Conservation (phyloP, 352 stramenopile genomes). For the Phytophthora sojae region DNA sequence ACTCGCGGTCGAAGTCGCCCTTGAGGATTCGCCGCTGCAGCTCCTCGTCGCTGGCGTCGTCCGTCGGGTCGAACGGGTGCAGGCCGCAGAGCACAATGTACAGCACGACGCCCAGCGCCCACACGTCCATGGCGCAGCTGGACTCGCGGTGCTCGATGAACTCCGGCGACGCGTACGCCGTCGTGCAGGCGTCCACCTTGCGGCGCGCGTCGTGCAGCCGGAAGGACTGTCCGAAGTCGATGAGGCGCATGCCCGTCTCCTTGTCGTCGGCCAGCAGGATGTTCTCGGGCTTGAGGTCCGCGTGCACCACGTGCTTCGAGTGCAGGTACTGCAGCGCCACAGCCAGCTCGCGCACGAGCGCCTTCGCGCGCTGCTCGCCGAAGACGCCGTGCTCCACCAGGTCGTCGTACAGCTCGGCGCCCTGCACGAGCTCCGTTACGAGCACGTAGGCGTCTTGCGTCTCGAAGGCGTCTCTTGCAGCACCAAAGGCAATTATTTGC, state of each 20-base stretch:
- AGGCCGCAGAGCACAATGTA: conserved; percentile 60
- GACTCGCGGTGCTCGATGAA: conserved; percentile 38
- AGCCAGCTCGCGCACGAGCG: conserved; percentile 48
- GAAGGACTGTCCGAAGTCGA: conserved; percentile 86
- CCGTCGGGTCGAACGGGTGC: conserved; percentile 68
- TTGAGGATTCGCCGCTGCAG: conserved; percentile 48
- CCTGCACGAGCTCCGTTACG: conserved; percentile 62
- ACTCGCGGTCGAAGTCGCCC: conserved; percentile 48
- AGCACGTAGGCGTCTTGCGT: conserved; percentile 62
- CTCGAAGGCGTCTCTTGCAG: conserved; percentile 52
- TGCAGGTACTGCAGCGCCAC: conserved; percentile 52
- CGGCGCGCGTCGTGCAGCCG: conserved; percentile 24
- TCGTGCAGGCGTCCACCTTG: conserved; percentile 40
- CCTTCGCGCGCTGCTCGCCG: conserved; percentile 42
- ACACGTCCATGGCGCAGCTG: conserved; percentile 59
- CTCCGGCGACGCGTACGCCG: conserved; percentile 54
- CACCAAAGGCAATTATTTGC: too few relatives aligned
- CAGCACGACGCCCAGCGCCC: conserved; percentile 64
- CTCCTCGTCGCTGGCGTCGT: conserved; percentile 53
- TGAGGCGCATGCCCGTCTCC: conserved; percentile 58
- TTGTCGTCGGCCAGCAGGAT: conserved; percentile 48
- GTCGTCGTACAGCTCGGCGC: conserved; percentile 62
- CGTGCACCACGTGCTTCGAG: conserved; percentile 55
- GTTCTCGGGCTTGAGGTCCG: conserved; percentile 68
- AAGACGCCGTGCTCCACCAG: conserved; percentile 55